Evolutionary conservation across 768 basidiomycete species (phyloP).

Genomic region (Leucosporidium yakuticum): DNA sequence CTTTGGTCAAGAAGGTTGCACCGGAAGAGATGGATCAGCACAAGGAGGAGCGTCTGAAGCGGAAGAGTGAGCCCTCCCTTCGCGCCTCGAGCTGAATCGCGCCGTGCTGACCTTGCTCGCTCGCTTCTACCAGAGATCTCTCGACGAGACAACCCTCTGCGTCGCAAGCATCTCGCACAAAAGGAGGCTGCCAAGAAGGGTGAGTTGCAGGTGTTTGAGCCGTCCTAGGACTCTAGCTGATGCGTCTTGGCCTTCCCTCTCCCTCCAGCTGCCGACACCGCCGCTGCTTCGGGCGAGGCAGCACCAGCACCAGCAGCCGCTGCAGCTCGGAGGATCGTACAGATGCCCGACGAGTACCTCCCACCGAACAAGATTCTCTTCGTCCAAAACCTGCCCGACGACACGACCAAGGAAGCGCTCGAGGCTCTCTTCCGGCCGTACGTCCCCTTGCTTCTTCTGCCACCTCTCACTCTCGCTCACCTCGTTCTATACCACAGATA

Average conservation of each 20-base stretch:
- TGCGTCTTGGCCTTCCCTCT: not conserved
- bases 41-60: slow-evolving; percentile 64
- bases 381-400: slow-evolving; percentile 91
- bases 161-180: slow-evolving; percentile 73
- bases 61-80: slow-evolving; percentile 65
- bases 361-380: slow-evolving; percentile 99
- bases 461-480: not conserved
- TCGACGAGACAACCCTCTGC: slow-evolving; percentile 81
- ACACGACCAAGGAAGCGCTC: slow-evolving; percentile 84
- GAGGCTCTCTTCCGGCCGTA: slow-evolving; percentile 86
- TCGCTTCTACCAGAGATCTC: slow-evolving; percentile 56
- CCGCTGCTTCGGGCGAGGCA: slow-evolving; percentile 8
- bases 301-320: slow-evolving; percentile 11
- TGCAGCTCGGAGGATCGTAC: slow-evolving; percentile 53
- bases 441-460: slow-evolving; percentile 40
- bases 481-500: slow-evolving; percentile 53
- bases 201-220: slow-evolving; percentile 49
- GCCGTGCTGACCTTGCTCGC: not conserved
- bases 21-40: slow-evolving; percentile 64
- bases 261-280: slow-evolving; percentile 21
- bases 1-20: slow-evolving; percentile 72
- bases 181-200: slow-evolving; percentile 67
- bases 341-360: slow-evolving; percentile 99
- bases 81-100: not conserved
- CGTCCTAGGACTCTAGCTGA: not conserved